Conservation (phyloP, 495 filamentous ascomycete species). For the Neurospora terricola region DNA sequence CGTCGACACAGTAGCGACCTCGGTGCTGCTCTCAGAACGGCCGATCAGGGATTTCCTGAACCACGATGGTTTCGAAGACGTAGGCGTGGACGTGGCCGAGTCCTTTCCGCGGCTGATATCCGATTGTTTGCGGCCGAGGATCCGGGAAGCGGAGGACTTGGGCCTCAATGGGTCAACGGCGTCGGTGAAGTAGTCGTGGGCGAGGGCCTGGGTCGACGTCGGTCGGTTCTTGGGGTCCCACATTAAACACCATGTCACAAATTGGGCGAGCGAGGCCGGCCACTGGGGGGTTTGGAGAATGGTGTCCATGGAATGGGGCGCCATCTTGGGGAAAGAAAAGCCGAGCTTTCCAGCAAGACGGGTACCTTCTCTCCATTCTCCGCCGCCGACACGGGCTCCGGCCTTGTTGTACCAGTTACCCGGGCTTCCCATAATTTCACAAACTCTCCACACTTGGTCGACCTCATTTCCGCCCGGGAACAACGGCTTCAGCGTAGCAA, state of each 20-base stretch:
- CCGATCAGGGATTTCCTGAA: slow-evolving; percentile 88
- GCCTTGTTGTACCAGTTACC: slow-evolving; percentile 95
- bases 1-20: slow-evolving; percentile 19
- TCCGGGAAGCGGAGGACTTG: slow-evolving; percentile 77
- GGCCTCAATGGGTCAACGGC: slow-evolving; percentile 86
- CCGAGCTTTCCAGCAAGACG: slow-evolving; percentile 89
- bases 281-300: slow-evolving; percentile 85
- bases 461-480: slow-evolving; percentile 98
- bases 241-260: slow-evolving; percentile 99
- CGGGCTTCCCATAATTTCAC: slow-evolving; percentile 98
- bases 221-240: slow-evolving; percentile 95
- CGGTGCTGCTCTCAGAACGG: slow-evolving; percentile 35
- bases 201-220: slow-evolving; percentile 86
- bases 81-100: slow-evolving; percentile 51
- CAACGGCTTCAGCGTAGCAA: slow-evolving; percentile 91
- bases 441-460: slow-evolving; percentile 97
- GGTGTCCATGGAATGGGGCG: slow-evolving; percentile 91
- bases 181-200: slow-evolving; percentile 93
- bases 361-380: slow-evolving; percentile 95
- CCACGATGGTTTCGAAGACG: slow-evolving; percentile 84
- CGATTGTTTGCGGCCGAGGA: slow-evolving; percentile 80
- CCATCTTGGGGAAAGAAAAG: slow-evolving; percentile 99
- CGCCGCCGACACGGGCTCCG: slow-evolving; percentile 79
- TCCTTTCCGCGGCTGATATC: slow-evolving; percentile 60
- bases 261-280: slow-evolving; percentile 77